Base-by-base conservation (phyloP, 139 green algal genomes). In the Chlamydomonas schloesseri region DNA sequence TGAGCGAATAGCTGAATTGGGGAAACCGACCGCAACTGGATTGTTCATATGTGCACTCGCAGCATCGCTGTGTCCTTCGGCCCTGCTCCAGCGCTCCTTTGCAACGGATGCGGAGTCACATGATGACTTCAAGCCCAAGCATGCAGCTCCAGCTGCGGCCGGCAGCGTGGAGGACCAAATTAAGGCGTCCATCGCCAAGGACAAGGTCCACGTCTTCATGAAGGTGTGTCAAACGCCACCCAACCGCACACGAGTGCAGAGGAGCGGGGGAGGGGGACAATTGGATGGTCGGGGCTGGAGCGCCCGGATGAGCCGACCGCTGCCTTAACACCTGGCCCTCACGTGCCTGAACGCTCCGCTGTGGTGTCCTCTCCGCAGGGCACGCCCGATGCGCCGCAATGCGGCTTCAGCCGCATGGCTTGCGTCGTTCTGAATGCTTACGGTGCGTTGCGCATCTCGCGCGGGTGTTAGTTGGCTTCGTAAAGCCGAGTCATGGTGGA, bases 141-240 rank as follows among this genome's bases (percentile, higher is more conserved):
- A 91, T 42, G 96, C 96, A 73, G 74, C 42, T 20, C 53, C 69
- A 24, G 37, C 31, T 23, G 53, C 24, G 29, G 26, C 14, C 20
- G 64, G 1, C 1, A 72, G 58, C 9, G 73, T 86, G 20, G 70
- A 90, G 10, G 77, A 69, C 21, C 68, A 93, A 29, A 92, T 95
- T 18, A 77, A 91, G 20, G 78, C 90, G 0, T 69, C 87, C 24
- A 97, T 98, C 29, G 83, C 95, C 37, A 36, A 93, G 33, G 97
- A 99, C 87, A 91, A 93, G 37, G 94, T 99, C 3, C 97, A 99
- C 84, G 83, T 99, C 1, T 99, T 98, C 93, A 99, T 99, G 97
- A 99, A 99, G 94, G 95, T 93, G 47, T 0, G 83, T 24, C 42
- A 50, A 50, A 50, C 8, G 42, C 42, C 42, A n/a, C n/a, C n/a